A percentile compares a stretch with the other conserved stretches of the same genome.
These are phyloP conservation scores for Ramaria rubella DNA, from an alignment of 768 basidiomycete species.

Conservation along the genomic window DNA sequence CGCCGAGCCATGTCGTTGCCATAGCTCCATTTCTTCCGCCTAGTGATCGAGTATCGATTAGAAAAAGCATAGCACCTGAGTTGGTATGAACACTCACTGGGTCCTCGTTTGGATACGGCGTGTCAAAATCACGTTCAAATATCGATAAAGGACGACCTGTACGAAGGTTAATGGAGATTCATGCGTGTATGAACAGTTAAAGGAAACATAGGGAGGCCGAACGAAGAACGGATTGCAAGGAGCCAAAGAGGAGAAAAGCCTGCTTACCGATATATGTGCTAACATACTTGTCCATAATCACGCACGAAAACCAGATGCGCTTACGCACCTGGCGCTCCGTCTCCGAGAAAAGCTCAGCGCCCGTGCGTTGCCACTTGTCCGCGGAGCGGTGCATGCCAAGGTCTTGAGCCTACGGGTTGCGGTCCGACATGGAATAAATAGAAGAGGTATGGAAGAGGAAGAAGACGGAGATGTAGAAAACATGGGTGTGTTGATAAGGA, in stretches of 20 bases:
- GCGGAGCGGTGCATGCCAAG: conserved; percentile 21
- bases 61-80: background rate
- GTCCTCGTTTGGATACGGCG: conserved; percentile 49
- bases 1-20: conserved; percentile 39
- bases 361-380: conserved; percentile 17
- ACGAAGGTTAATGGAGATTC: background rate
- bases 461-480: background rate
- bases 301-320: conserved; percentile 13
- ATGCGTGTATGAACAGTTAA: background rate
- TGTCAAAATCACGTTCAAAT: conserved; percentile 64
- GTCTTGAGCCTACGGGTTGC: conserved; percentile 20
- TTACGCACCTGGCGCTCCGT: conserved; percentile 11
- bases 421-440: background rate
- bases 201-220: too few relatives aligned
- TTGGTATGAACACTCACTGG: conserved; percentile 33
- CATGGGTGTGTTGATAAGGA: too few relatives aligned
- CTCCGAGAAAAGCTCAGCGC: conserved; percentile 9
- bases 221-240: too few relatives aligned
- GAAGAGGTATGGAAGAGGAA: background rate
- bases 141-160: conserved; percentile 46
- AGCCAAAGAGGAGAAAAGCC: background rate
- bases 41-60: conserved; percentile 22
- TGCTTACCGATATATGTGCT: conserved; percentile 13
- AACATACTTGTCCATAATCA: conserved; percentile 13
- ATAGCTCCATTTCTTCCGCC: conserved; percentile 52